A percentile compares a stretch with the other conserved stretches of the same genome.
These are phyloP conservation scores for Ophiostoma populinum DNA, from an alignment of 2,329 filamentous ascomycete species.

Conservation along the genomic window DNA sequence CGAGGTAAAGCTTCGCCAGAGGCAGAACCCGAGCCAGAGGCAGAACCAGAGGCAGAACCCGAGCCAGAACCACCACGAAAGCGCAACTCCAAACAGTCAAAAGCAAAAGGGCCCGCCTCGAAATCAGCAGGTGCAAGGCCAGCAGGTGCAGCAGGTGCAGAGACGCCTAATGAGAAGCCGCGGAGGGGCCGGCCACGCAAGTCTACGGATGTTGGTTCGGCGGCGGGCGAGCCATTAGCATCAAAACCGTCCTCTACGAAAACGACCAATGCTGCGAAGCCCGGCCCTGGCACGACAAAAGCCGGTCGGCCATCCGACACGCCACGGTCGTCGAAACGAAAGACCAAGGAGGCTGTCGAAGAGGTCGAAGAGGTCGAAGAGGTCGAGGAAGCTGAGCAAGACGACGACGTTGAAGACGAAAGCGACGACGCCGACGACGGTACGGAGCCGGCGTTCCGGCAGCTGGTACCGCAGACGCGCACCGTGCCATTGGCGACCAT, in stretches of 20 bases:
- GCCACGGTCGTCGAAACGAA: neutral
- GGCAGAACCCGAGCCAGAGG: neutral
- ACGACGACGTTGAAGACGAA: neutral
- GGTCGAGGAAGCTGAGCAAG: neutral
- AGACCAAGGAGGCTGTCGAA: neutral
- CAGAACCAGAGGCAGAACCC: neutral
- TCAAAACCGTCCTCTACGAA: neutral
- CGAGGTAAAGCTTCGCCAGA: neutral
- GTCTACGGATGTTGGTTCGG: neutral
- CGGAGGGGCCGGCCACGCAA: neutral
- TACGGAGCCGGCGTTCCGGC: constrained; percentile 22
- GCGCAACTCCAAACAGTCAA: too few species aligned
- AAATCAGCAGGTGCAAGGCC: too few species aligned
- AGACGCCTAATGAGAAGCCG: neutral
- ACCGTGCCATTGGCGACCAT: constrained; percentile 46
- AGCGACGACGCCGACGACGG: neutral
- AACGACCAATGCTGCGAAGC: neutral
- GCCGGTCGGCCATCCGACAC: too few species aligned
- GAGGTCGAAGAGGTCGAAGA: neutral
- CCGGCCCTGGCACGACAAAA: neutral
- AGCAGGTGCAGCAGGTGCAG: neutral
- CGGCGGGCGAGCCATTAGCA: neutral
- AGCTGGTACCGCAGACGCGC: constrained; percentile 32
- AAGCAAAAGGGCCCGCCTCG: too few species aligned
- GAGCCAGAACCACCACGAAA: too few species aligned